Evolutionary conservation across 192 early-diverging fungal species (phyloP).

Genomic region (Backusella liffmaniae): DNA sequence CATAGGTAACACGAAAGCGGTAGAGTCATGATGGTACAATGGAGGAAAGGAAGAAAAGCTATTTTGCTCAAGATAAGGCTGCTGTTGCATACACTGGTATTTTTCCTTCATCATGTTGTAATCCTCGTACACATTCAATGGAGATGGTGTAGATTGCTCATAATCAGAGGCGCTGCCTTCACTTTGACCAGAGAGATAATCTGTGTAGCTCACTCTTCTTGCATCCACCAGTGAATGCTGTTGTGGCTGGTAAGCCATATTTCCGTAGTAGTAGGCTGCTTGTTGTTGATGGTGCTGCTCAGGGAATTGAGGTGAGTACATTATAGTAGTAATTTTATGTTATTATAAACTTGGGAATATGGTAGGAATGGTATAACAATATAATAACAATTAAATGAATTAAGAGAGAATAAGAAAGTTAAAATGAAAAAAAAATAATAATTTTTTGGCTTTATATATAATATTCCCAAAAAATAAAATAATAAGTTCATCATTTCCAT

Average conservation of each 20-base stretch:
- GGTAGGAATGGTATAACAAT: not conserved
- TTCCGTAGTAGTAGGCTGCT: not conserved
- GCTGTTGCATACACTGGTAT: conserved; percentile 5
- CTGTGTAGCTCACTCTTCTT: conserved; percentile 29
- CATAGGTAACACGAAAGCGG: not conserved
- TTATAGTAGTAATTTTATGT: not conserved
- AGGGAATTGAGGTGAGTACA: not conserved
- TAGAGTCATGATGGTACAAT: not conserved
- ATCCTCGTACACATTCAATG: conserved; percentile 30
- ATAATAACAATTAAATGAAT: not conserved
- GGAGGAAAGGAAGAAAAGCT: not conserved
- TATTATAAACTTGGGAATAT: not conserved
- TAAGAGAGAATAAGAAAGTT: not conserved
- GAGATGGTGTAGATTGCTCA: conserved; percentile 31
- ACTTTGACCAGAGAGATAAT: conserved; percentile 26
- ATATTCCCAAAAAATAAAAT: no score
- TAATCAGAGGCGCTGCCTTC: conserved; percentile 29
- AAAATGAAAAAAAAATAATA: not conserved
- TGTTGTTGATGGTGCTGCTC: not conserved
- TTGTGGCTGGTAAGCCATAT: not conserved
- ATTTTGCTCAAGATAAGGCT: conserved; percentile 6
- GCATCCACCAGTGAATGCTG: not conserved
- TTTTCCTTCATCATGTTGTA: conserved; percentile 1
- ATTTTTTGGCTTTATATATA: not conserved
- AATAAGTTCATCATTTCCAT: not conserved